These are phyloP conservation scores for Chalciporus pseudorubinellus DNA, from an alignment of 768 basidiomycete genomes.

Conservation along the genomic window DNA sequence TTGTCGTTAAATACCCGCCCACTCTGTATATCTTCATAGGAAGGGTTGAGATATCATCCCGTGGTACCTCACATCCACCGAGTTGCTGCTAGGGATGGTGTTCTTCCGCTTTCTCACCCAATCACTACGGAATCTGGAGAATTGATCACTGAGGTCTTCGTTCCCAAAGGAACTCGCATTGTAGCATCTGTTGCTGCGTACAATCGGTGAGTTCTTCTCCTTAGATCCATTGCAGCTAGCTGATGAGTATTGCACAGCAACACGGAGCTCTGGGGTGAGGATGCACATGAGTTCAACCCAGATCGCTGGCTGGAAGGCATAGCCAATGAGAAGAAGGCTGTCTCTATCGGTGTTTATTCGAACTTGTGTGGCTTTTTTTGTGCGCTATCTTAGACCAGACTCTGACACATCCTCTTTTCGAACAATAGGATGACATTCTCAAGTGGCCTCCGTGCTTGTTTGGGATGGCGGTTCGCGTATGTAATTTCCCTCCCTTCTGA, in stretches of 20 bases:
- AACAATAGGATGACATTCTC: conserved; percentile 30
- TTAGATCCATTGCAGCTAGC: neutral
- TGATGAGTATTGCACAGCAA: conserved; percentile 4
- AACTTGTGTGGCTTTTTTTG: conserved; percentile 22
- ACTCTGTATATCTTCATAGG: too few species aligned
- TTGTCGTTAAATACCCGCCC: conserved; percentile 14
- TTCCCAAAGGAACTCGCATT: conserved; percentile 53
- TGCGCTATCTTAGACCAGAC: neutral
- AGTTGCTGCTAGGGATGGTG: conserved; percentile 48
- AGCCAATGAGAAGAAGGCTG: conserved; percentile 17
- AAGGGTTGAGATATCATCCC: too few species aligned
- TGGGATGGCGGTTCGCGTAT: conserved; percentile 36
- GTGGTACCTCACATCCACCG: conserved; percentile 51
- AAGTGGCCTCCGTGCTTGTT: too few species aligned
- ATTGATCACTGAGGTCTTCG: conserved; percentile 40
- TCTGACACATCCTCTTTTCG: neutral
- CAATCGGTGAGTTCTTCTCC: conserved; percentile 37
- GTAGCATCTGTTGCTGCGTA: too few species aligned
- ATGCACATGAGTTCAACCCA: too few species aligned
- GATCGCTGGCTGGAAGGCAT: too few species aligned
- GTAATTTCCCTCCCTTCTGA: neutral
- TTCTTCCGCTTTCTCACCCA: conserved; percentile 57
- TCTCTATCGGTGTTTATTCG: conserved; percentile 28
- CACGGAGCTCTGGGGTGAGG: too few species aligned
- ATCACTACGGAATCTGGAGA: too few species aligned